Percentiles rank a stretch among this genome's conserved stretches.
Evolutionary conservation across 495 filamentous ascomycete genomes (phyloP).

Genomic region (Penicillium manginii): DNA sequence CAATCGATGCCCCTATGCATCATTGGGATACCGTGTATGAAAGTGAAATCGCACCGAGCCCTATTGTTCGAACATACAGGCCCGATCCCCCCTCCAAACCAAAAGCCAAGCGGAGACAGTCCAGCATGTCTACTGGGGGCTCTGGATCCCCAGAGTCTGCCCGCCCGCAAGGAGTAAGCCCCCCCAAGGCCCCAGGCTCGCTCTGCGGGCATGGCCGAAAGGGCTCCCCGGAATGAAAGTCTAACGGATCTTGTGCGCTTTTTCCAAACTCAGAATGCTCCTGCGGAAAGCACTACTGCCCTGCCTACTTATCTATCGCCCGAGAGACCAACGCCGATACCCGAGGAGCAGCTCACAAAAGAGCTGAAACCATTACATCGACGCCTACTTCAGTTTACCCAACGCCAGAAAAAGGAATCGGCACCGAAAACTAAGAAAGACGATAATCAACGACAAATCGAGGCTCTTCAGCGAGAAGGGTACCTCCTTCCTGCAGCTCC

Average conservation of each 20-base stretch:
- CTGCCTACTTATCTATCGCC: constrained; percentile 21
- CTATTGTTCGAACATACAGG: constrained; percentile 46
- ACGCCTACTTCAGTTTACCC: constrained; percentile 43
- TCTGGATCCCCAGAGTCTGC: constrained; percentile 15
- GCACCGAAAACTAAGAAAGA: constrained; percentile 33
- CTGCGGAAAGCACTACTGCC: constrained; percentile 28
- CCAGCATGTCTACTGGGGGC: constrained; percentile 36
- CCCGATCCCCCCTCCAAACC: constrained; percentile 27
- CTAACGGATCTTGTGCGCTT: constrained; percentile 43
- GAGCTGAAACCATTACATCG: constrained; percentile 43
- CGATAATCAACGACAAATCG: constrained; percentile 36
- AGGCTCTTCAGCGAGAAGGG: constrained; percentile 43
- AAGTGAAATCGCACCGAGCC: constrained; percentile 44
- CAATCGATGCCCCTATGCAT: constrained; percentile 40
- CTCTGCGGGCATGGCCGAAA: constrained; percentile 29
- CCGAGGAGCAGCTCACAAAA: constrained; percentile 13
- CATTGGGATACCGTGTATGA: constrained; percentile 32
- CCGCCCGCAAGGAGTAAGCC: constrained; percentile 9
- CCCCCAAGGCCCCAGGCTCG: constrained; percentile 28
- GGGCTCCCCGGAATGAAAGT: constrained; percentile 35
- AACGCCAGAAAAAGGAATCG: constrained; percentile 40
- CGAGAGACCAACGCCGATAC: constrained; percentile 8
- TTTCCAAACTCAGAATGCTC: constrained; percentile 38
- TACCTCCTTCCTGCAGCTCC: constrained; percentile 26
- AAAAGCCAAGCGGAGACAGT: constrained; percentile 28